Conservation (phyloP, 1,139 yeast species). For the Yamadazyma atmosphaerica region DNA sequence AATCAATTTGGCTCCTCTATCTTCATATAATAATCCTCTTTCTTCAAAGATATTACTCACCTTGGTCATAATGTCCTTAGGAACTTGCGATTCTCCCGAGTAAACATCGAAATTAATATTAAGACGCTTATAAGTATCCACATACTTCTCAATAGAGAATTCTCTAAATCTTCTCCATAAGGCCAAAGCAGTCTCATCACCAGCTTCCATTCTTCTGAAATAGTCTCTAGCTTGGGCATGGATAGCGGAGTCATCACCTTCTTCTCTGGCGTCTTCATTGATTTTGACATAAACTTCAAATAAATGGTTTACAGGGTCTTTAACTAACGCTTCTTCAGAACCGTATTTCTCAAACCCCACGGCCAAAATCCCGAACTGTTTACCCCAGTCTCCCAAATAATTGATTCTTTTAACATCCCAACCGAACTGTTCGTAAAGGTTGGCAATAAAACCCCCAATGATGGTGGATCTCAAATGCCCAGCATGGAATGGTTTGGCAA, state of each 20-base stretch:
- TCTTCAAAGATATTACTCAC: slow-evolving; percentile 66
- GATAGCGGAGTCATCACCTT: slow-evolving; percentile 67
- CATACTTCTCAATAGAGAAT: slow-evolving; percentile 80
- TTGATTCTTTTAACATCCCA: slow-evolving; percentile 90
- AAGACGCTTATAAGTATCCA: slow-evolving; percentile 86
- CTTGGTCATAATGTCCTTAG: slow-evolving; percentile 66
- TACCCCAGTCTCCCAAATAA: slow-evolving; percentile 99
- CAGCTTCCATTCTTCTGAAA: slow-evolving; percentile 92
- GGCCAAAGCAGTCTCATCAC: slow-evolving; percentile 75
- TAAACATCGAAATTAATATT: slow-evolving; percentile 85
- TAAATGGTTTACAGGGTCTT: slow-evolving; percentile 91
- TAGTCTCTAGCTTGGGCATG: slow-evolving; percentile 86
- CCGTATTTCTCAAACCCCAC: slow-evolving; percentile 91
- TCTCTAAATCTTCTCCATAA: slow-evolving; percentile 92
- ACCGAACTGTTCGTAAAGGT: slow-evolving; percentile 86
- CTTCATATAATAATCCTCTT: slow-evolving; percentile 76
- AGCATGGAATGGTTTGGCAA: slow-evolving; percentile 99
- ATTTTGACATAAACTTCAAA: slow-evolving; percentile 91
- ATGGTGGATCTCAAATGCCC: slow-evolving; percentile 98
- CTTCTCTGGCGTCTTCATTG: slow-evolving; percentile 75
- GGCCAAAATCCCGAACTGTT: slow-evolving; percentile 95
- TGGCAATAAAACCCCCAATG: slow-evolving; percentile 95
- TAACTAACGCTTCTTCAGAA: slow-evolving; percentile 63
- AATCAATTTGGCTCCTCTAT: slow-evolving; percentile 87
- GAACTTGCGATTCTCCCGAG: slow-evolving; percentile 95